A percentile compares a stretch with the other conserved stretches of the same genome.
phyloP scores from a whole-genome alignment of 331 rosid species.

The Pyrus hybrid region DNA sequence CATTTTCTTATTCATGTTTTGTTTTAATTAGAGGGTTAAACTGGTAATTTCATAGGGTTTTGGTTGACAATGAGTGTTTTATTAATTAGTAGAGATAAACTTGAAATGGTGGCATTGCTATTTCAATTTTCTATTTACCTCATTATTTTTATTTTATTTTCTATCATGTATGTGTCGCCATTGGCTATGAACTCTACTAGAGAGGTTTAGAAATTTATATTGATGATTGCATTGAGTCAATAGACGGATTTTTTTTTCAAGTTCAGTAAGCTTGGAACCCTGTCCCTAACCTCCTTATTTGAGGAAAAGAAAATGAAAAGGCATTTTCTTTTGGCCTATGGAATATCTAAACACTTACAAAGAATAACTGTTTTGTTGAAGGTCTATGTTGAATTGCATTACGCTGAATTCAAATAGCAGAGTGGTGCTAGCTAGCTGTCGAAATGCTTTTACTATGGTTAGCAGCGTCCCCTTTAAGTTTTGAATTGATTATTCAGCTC shows the following conservation, averaged over 20 bases:
- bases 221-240: background rate
- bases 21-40: too few relatives aligned
- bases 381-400: conserved; percentile 96
- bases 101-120: background rate
- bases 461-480: conserved; percentile 4
- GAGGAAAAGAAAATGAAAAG: background rate
- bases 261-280: background rate
- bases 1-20: too few relatives aligned
- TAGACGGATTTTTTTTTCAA: background rate
- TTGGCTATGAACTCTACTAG: too few relatives aligned
- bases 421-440: conserved; percentile 87
- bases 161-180: background rate
- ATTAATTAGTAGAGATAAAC: too few relatives aligned
- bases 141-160: background rate
- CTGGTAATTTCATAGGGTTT: too few relatives aligned
- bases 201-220: background rate
- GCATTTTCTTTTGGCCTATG: background rate
- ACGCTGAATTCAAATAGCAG: conserved; percentile 84
- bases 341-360: background rate
- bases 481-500: conserved; percentile 1
- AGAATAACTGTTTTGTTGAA: conserved; percentile 22
- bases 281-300: background rate
- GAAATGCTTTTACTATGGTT: conserved; percentile 93
- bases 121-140: background rate
- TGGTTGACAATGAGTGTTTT: too few relatives aligned